phyloP scores from a whole-genome alignment of 805 yeast genomes.

The Saturnispora besseyi region DNA sequence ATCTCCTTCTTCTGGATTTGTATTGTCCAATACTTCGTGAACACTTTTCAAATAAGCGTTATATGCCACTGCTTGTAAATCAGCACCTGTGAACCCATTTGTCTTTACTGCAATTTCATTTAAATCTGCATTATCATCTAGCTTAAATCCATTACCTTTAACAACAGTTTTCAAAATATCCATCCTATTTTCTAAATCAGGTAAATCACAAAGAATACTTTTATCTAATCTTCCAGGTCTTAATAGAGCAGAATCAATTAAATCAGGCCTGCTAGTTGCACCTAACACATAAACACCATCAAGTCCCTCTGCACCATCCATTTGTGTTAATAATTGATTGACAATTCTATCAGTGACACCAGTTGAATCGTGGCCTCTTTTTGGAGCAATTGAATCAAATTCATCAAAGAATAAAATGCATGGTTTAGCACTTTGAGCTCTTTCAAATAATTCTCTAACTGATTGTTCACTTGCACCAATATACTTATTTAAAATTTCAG shows the following conservation, averaged over 20 bases:
- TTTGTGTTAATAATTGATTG: constrained; percentile 91
- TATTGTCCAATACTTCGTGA: constrained; percentile 49
- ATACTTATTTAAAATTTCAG: constrained; percentile 88
- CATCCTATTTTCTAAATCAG: constrained; percentile 55
- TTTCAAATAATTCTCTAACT: constrained; percentile 83
- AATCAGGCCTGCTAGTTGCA: constrained; percentile 92
- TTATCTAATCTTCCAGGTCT: constrained; percentile 97
- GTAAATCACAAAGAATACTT: constrained; percentile 84
- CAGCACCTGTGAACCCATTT: constrained; percentile 88
- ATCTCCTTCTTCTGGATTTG: constrained; percentile 27
- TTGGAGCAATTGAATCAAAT: constrained; percentile 95
- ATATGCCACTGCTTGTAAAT: constrained; percentile 83
- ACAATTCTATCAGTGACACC: constrained; percentile 98
- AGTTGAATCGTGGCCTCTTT: constrained; percentile 95
- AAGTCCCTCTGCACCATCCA: constrained; percentile 98
- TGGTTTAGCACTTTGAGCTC: constrained; percentile 93
- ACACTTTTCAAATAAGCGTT: constrained; percentile 87
- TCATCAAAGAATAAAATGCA: constrained; percentile 91
- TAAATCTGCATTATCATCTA: constrained; percentile 45
- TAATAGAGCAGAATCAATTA: constrained; percentile 87
- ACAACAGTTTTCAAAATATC: constrained; percentile 61
- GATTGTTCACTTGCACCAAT: constrained; percentile 97
- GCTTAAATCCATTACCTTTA: constrained; percentile 46
- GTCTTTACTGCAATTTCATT: constrained; percentile 47
- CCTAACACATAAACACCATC: constrained; percentile 96